These are phyloP conservation scores for Senna siamea DNA, from an alignment of 306 rosid species.

Conservation along the genomic window DNA sequence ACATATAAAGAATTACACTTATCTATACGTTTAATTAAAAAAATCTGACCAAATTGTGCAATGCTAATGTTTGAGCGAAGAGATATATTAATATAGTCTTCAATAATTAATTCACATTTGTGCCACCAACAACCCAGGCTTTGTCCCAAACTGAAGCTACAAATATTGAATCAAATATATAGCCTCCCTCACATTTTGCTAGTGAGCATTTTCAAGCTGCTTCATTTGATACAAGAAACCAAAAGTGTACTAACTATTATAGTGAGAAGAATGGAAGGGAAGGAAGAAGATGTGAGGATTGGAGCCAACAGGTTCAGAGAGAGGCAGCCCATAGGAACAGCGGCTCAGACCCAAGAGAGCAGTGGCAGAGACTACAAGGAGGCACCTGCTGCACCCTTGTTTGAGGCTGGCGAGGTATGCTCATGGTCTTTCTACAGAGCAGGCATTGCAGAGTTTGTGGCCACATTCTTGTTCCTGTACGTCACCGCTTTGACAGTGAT, in stretches of 20 bases:
- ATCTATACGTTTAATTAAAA: too few relatives aligned
- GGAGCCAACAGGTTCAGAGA: conserved; percentile 47
- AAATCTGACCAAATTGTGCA: too few relatives aligned
- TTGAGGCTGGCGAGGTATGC: conserved; percentile 39
- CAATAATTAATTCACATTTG: neutral
- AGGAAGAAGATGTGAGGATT: conserved; percentile 46
- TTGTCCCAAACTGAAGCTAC: conserved; percentile 20
- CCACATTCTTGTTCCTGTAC: conserved; percentile 52
- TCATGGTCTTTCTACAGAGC: conserved; percentile 52
- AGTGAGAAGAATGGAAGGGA: conserved; percentile 38
- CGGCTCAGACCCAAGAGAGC: conserved; percentile 40
- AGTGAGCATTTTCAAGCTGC: too few relatives aligned
- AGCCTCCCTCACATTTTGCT: too few relatives aligned
- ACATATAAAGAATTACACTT: too few relatives aligned
- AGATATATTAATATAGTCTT: too few relatives aligned
- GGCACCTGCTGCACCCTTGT: conserved; percentile 41
- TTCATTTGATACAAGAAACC: neutral
- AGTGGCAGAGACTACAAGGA: conserved; percentile 39
- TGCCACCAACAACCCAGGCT: neutral
- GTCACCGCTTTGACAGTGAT: conserved; percentile 40
- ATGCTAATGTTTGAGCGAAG: too few relatives aligned
- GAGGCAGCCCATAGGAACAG: conserved; percentile 44
- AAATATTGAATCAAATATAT: neutral
- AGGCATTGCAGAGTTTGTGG: conserved; percentile 48
- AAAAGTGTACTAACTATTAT: neutral